Evolutionary conservation across 1,284 basidiomycete species (phyloP).

Genomic region (Apiotrichum siamense): DNA sequence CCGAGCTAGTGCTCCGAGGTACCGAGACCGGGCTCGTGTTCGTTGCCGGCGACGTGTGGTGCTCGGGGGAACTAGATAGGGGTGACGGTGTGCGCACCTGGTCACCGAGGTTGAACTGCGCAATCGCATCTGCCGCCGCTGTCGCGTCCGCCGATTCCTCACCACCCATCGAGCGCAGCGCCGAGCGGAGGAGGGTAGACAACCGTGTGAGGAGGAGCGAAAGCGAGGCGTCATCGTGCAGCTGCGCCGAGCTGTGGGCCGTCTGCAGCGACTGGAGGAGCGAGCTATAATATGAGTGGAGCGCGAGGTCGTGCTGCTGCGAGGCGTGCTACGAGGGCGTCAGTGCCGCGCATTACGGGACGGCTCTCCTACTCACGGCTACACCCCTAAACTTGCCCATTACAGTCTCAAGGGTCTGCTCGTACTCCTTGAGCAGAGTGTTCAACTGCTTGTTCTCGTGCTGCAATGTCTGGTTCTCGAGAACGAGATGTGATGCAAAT

Average conservation of each 20-base stretch:
- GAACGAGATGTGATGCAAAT: slow-evolving; percentile 78
- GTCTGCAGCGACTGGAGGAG: slow-evolving; percentile 70
- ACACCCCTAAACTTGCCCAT: slow-evolving; percentile 94
- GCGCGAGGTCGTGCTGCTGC: slow-evolving; percentile 80
- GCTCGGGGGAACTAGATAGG: not conserved
- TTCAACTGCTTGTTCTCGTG: slow-evolving; percentile 94
- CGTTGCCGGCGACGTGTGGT: not conserved
- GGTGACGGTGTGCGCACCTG: not conserved
- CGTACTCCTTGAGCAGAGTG: slow-evolving; percentile 84
- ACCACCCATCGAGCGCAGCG: slow-evolving; percentile 65
- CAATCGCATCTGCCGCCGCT: not conserved
- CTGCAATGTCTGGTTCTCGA: slow-evolving; percentile 85
- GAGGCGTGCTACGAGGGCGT: slow-evolving; percentile 65
- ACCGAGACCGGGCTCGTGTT: not conserved
- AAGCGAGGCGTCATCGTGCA: slow-evolving; percentile 56
- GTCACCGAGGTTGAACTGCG: not conserved
- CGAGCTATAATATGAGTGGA: slow-evolving; percentile 85
- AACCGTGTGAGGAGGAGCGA: slow-evolving; percentile 69
- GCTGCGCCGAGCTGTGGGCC: slow-evolving; percentile 57
- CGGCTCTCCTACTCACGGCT: slow-evolving; percentile 58
- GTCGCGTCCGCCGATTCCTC: slow-evolving; percentile 50
- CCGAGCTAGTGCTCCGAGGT: slow-evolving; percentile 6
- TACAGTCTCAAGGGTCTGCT: slow-evolving; percentile 87
- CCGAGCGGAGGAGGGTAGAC: slow-evolving; percentile 61
- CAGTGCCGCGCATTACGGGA: not conserved